phyloP scores from a whole-genome alignment of 805 yeast species.

The Lipomyces spencermartinsiae region DNA sequence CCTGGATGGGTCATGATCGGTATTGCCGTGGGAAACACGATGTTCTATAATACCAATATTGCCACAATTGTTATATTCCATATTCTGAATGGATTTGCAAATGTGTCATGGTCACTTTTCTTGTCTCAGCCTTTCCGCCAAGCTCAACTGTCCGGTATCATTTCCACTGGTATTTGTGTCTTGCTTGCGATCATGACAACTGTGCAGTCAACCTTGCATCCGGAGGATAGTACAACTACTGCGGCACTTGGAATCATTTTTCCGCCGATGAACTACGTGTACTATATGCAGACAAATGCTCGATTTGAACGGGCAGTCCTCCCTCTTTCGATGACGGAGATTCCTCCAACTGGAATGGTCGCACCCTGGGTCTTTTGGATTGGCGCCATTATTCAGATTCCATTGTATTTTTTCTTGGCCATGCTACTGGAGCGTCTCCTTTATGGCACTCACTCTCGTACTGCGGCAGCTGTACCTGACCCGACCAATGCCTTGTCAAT shows the following conservation, averaged over 20 bases:
- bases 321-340: constrained; percentile 40
- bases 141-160: constrained; percentile 47
- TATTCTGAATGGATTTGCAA: constrained; percentile 44
- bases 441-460: constrained; percentile 41
- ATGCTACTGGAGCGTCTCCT: constrained; percentile 40
- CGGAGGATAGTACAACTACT: constrained; percentile 41
- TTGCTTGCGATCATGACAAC: constrained; percentile 46
- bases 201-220: constrained; percentile 42
- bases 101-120: constrained; percentile 46
- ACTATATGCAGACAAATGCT: constrained; percentile 45
- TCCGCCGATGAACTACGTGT: constrained; percentile 48
- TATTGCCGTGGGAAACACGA: constrained; percentile 38
- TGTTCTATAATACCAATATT: constrained; percentile 41
- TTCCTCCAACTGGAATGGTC: constrained; percentile 43
- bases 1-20: constrained; percentile 47
- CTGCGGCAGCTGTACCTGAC: constrained; percentile 24
- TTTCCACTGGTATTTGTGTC: constrained; percentile 45
- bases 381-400: constrained; percentile 46
- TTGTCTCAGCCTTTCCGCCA: constrained; percentile 44
- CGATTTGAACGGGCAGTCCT: constrained; percentile 42
- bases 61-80: constrained; percentile 45
- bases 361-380: constrained; percentile 42
- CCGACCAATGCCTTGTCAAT: constrained; percentile 41
- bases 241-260: constrained; percentile 44
- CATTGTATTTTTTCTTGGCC: constrained; percentile 42